phyloP scores from a whole-genome alignment of 805 yeast species.

The Suhomyces faveliae region DNA sequence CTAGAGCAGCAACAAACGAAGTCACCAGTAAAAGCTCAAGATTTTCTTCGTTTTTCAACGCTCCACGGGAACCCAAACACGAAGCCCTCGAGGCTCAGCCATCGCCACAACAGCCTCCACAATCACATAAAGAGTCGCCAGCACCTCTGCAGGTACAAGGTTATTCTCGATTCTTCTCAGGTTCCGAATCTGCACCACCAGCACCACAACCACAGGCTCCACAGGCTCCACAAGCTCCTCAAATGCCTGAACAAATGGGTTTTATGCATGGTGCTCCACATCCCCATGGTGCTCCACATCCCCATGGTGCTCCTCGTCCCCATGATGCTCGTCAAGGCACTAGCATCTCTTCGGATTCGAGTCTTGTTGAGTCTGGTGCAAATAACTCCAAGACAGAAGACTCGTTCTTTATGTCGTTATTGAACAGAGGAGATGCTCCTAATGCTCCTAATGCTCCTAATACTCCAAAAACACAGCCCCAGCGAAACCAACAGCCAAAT shows the following conservation, averaged over 20 bases:
- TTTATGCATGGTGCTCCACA: no score
- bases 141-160: conserved; percentile 7
- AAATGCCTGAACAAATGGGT: no score
- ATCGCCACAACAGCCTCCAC: conserved; percentile 1
- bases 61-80: conserved; percentile 6
- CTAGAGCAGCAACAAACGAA: conserved; percentile 10
- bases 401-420: conserved; percentile 45
- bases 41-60: conserved; percentile 35
- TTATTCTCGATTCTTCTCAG: conserved; percentile 9
- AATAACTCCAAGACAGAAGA: conserved; percentile 27
- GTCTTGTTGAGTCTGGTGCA: background rate
- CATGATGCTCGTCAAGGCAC: background rate
- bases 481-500: no score
- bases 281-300: no score
- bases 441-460: conserved; percentile 3
- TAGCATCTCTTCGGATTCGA: conserved; percentile 2
- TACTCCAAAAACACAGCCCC: background rate
- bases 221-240: background rate
- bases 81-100: background rate
- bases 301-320: no score
- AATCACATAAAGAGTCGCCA: background rate
- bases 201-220: background rate
- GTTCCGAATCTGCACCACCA: background rate
- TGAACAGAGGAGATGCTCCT: conserved; percentile 32
- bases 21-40: conserved; percentile 31